phyloP scores from a whole-genome alignment of 1,284 basidiomycete species.

The Mycena citricolor region DNA sequence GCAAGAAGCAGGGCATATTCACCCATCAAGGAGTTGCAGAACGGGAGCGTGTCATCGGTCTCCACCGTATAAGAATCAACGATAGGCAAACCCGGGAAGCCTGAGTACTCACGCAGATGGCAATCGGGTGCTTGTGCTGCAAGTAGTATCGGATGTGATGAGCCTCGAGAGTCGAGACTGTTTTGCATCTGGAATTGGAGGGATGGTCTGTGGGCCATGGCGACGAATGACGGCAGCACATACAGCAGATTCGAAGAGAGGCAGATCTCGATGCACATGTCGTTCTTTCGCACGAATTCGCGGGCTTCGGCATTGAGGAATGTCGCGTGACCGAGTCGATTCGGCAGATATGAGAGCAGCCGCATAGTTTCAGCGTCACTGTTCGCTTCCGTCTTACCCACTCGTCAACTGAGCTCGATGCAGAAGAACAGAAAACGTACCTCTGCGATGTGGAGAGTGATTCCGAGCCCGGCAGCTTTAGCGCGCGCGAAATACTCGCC shows the following conservation, averaged over 20 bases:
- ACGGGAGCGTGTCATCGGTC: constrained; percentile 82
- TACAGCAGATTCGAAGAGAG: constrained; percentile 78
- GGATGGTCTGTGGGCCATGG: not conserved
- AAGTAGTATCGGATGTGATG: constrained; percentile 76
- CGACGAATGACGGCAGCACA: constrained; percentile 28
- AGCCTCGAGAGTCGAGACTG: constrained; percentile 58
- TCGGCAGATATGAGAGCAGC: constrained; percentile 63
- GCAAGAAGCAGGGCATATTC: constrained; percentile 81
- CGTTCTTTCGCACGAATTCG: constrained; percentile 53
- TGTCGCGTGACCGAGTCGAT: constrained; percentile 80
- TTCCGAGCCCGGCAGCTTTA: constrained; percentile 56
- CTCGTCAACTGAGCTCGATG: not conserved
- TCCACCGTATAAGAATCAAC: constrained; percentile 28
- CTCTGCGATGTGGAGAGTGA: constrained; percentile 84
- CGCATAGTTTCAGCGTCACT: constrained; percentile 58
- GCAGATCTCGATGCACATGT: constrained; percentile 78
- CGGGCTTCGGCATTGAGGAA: constrained; percentile 67
- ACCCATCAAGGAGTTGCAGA: constrained; percentile 66
- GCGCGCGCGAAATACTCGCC: constrained; percentile 53
- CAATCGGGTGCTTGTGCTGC: constrained; percentile 61
- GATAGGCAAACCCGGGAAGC: constrained; percentile 28
- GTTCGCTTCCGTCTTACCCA: constrained; percentile 48
- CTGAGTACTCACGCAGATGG: constrained; percentile 77
- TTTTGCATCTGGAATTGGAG: constrained; percentile 58
- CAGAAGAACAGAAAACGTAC: constrained; percentile 33